Evolutionary conservation across 352 stramenopile species (phyloP).

Genomic region (Globisporangium okanoganense): DNA sequence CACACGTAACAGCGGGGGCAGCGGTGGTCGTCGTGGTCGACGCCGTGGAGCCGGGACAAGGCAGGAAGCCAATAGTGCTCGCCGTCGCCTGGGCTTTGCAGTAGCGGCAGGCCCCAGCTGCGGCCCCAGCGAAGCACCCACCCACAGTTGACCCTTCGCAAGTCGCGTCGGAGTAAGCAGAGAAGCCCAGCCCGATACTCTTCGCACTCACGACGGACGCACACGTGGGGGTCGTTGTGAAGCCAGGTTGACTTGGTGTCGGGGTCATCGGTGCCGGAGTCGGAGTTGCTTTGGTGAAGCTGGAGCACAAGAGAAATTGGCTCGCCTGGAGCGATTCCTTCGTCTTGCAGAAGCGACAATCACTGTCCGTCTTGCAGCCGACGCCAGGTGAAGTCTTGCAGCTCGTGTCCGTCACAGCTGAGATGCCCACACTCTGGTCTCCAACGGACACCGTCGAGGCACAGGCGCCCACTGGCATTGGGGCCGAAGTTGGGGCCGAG

Average conservation of each 20-base stretch:
- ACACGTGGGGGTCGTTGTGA: background rate
- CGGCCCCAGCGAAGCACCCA: too few relatives aligned
- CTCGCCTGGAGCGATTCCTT: slow-evolving; percentile 10
- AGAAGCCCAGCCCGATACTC: too few relatives aligned
- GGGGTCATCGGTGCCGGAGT: background rate
- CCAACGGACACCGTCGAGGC: background rate
- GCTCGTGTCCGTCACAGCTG: background rate
- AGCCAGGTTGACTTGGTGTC: too few relatives aligned
- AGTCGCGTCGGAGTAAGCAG: too few relatives aligned
- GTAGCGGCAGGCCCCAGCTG: too few relatives aligned
- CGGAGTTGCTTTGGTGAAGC: background rate
- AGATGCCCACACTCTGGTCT: background rate
- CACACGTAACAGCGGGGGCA: background rate
- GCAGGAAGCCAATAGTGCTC: too few relatives aligned
- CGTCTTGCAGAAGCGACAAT: slow-evolving; percentile 20
- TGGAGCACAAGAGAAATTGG: slow-evolving; percentile 7
- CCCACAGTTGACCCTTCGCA: too few relatives aligned
- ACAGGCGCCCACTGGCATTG: background rate
- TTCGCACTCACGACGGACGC: too few relatives aligned
- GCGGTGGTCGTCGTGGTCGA: background rate
- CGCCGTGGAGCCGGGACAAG: too few relatives aligned
- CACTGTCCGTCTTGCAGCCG: background rate
- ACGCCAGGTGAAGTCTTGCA: background rate
- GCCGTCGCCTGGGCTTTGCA: too few relatives aligned
- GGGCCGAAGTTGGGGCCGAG: background rate